Evolutionary conservation across 352 stramenopile species (phyloP), one percentile per base, ranked within the genome.

Genomic region (Thalassiosira gravida): DNA sequence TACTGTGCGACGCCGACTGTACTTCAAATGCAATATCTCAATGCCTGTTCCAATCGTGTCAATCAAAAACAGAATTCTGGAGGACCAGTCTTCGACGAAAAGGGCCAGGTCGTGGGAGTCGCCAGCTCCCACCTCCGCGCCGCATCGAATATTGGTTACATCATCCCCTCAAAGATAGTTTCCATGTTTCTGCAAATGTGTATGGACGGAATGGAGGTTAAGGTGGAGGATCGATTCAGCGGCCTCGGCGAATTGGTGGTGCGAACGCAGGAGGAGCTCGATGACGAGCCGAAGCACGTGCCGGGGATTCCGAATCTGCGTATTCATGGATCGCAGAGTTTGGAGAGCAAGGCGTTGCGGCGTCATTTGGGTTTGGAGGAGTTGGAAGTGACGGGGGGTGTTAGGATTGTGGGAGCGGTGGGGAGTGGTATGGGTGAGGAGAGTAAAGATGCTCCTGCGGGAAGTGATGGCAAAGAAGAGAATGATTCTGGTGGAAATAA

Each of bases 51-150:
- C n/a, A n/a, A n/a, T n/a, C n/a, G n/a, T n/a, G n/a, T n/a, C n/a
- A n/a, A n/a, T n/a, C n/a, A n/a, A n/a, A n/a, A n/a, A n/a, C n/a
- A n/a, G n/a, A n/a, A n/a, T n/a, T n/a, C n/a, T 72, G 95, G 95
- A 27, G 95, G 95, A 50, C 72, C 77, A 1, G 77, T 86, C 6
- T 86, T 86, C 35, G 67, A 86, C 53, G 77, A 86, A 58, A 22
- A 52, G 8, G 77, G 77, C 6, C 49, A 71, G 44, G 77, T 86
- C 52, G 72, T 86, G 0, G 77, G 77, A 2, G 49, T 86, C 16
- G 69, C 77, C 14, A 61, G 25, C 3, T 65, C 71, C 13, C 27
- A 64, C 13, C 66, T 86, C 2, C 50, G 62, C 2, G 67, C 57
- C 47, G 72, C 59, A 30, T 37, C 14, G 11, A 87, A 87, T 29